Evolutionary conservation across 345 rosid genomes (phyloP).

Genomic region (Sonneratia caseolaris): DNA sequence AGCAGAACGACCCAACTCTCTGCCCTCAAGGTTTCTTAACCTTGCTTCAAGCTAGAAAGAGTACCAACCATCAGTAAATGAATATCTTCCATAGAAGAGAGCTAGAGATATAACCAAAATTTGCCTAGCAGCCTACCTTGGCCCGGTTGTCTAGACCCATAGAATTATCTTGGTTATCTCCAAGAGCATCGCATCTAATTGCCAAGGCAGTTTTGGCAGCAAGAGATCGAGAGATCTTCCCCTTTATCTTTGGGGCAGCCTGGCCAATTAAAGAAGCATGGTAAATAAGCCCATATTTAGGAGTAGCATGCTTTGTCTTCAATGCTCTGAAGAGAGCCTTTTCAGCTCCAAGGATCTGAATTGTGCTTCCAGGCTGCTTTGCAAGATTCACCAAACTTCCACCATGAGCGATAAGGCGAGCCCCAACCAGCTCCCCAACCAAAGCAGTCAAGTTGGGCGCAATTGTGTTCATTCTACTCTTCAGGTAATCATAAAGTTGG

Average conservation of each 20-base stretch:
- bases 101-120: background rate
- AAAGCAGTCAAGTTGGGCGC: constrained; percentile 94
- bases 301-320: constrained; percentile 89
- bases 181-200: constrained; percentile 83
- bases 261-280: constrained; percentile 92
- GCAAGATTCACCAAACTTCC: constrained; percentile 88
- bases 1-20: constrained; percentile 58
- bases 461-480: constrained; percentile 83
- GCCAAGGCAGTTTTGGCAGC: constrained; percentile 80
- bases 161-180: constrained; percentile 62
- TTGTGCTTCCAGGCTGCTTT: constrained; percentile 88
- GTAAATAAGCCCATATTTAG: constrained; percentile 77
- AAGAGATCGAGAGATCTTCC: constrained; percentile 78
- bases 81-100: background rate
- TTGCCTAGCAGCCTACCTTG: constrained; percentile 32
- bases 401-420: constrained; percentile 88
- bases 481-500: constrained; percentile 73
- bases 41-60: constrained; percentile 67
- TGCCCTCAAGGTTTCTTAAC: constrained; percentile 71
- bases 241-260: constrained; percentile 77
- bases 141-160: constrained; percentile 76
- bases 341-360: constrained; percentile 94
- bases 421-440: constrained; percentile 96
- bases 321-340: constrained; percentile 90
- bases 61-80: background rate